Percentiles rank a stretch among this genome's conserved stretches.
These are phyloP conservation scores for Neonectria neomacrospora DNA, from an alignment of 2,329 filamentous ascomycete genomes.

Conservation along the genomic window DNA sequence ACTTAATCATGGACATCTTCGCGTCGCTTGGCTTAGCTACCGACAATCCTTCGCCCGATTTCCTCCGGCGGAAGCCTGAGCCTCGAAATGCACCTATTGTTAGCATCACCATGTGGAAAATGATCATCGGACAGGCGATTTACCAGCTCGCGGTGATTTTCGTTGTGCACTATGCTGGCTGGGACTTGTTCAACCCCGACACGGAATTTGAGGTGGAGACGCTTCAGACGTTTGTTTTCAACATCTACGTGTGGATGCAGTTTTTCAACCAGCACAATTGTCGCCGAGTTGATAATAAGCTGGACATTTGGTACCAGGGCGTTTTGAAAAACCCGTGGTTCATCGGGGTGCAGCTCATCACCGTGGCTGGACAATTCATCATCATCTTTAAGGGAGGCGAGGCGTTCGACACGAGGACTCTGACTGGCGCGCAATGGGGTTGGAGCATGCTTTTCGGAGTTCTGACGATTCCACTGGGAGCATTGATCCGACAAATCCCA, in stretches of 20 bases:
- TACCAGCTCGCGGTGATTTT: slow-evolving; percentile 70
- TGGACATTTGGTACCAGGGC: slow-evolving; percentile 83
- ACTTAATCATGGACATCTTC: slow-evolving; percentile 77
- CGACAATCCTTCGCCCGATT: slow-evolving; percentile 67
- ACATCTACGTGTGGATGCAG: slow-evolving; percentile 90
- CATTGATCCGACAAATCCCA: slow-evolving; percentile 55
- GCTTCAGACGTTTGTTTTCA: slow-evolving; percentile 78
- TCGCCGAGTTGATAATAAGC: slow-evolving; percentile 82
- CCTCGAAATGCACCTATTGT: slow-evolving; percentile 78
- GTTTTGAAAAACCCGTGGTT: slow-evolving; percentile 82
- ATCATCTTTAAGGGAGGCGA: slow-evolving; percentile 77
- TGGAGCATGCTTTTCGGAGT: slow-evolving; percentile 75
- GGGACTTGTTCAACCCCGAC: slow-evolving; percentile 65
- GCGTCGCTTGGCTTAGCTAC: slow-evolving; percentile 73
- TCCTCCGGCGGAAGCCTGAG: slow-evolving; percentile 65
- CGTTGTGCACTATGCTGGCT: slow-evolving; percentile 70
- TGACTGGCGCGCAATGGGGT: slow-evolving; percentile 75
- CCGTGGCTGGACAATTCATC: slow-evolving; percentile 75
- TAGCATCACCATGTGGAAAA: slow-evolving; percentile 72
- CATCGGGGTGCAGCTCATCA: slow-evolving; percentile 72
- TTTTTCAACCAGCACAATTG: slow-evolving; percentile 88
- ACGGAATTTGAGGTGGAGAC: slow-evolving; percentile 48
- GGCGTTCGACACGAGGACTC: slow-evolving; percentile 70
- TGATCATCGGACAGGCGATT: slow-evolving; percentile 71
- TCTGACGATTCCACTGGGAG: slow-evolving; percentile 72